These are phyloP conservation scores for Byssothecium circinans DNA, from an alignment of 2,329 filamentous ascomycete species.

Conservation along the genomic window DNA sequence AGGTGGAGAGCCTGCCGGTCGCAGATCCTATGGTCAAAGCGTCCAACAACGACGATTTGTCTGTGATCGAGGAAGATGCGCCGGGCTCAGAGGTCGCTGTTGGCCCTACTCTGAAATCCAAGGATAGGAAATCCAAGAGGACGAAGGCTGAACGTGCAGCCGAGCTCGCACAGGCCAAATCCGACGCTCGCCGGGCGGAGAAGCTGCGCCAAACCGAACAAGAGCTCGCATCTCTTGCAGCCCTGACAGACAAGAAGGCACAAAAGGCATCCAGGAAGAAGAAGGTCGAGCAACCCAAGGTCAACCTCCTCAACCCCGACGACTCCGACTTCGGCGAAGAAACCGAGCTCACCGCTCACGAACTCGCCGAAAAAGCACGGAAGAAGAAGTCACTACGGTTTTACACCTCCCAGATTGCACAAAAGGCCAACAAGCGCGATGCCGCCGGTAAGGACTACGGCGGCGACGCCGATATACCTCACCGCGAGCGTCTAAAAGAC, in stretches of 20 bases:
- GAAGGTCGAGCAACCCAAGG: conserved; percentile 25
- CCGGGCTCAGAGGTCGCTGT: conserved; percentile 37
- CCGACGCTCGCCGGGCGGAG: conserved; percentile 57
- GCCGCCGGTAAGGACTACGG: conserved; percentile 72
- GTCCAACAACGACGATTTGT: conserved; percentile 36
- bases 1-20: conserved; percentile 66
- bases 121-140: conserved; percentile 47
- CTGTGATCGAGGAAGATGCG: conserved; percentile 37
- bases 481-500: conserved; percentile 85
- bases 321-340: conserved; percentile 95
- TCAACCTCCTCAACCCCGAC: conserved; percentile 54
- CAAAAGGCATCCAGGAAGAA: conserved; percentile 53
- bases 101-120: conserved; percentile 27
- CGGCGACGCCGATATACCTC: conserved; percentile 80
- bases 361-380: conserved; percentile 82
- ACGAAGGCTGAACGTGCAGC: conserved; percentile 54
- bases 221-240: conserved; percentile 71
- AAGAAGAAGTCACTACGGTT: conserved; percentile 93
- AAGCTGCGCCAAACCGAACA: conserved; percentile 63
- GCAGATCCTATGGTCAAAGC: conserved; percentile 47
- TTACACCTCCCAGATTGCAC: conserved; percentile 96
- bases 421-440: conserved; percentile 86
- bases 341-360: conserved; percentile 71
- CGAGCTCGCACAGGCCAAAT: conserved; percentile 57
- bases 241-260: conserved; percentile 56